These are phyloP conservation scores for Thermothielavioides terrestris DNA, from an alignment of 495 filamentous ascomycete species.

Conservation along the genomic window DNA sequence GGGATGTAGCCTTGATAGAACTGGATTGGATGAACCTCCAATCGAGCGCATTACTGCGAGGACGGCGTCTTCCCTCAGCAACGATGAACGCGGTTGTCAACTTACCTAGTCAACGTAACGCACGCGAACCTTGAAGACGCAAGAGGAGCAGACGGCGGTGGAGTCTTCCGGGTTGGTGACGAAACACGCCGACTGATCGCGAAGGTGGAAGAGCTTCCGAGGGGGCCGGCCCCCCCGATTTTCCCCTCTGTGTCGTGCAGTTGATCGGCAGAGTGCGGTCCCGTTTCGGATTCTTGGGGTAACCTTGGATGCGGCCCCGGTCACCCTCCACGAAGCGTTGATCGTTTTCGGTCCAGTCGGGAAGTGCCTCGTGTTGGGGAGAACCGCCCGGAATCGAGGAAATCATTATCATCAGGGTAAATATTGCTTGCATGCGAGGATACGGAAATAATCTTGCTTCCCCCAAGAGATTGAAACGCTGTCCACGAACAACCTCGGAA, in stretches of 20 bases:
- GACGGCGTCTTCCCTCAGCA: not conserved
- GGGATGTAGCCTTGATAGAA: not conserved
- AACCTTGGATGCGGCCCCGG: not conserved
- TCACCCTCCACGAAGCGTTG: not conserved
- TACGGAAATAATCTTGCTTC: not conserved
- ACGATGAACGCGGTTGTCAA: too few species aligned
- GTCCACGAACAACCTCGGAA: too few species aligned
- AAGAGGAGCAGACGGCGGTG: too few species aligned
- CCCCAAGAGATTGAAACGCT: not conserved
- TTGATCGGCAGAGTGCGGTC: constrained; percentile 9
- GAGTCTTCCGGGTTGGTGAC: too few species aligned
- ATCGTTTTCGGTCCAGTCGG: not conserved
- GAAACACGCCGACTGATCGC: too few species aligned
- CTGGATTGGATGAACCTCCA: not conserved
- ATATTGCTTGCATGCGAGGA: not conserved
- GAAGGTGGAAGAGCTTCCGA: not conserved
- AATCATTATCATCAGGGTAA: not conserved
- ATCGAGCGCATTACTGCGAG: too few species aligned
- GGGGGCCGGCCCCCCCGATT: not conserved
- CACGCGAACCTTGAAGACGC: not conserved
- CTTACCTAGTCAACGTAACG: not conserved
- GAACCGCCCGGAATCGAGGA: constrained; percentile 3
- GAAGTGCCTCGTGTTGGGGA: constrained; percentile 9
- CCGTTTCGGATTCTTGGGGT: constrained; percentile 8
- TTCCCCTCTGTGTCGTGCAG: not conserved